These are phyloP conservation scores for Sporothrix globosa DNA, from an alignment of 2,329 filamentous ascomycete genomes.

Conservation along the genomic window DNA sequence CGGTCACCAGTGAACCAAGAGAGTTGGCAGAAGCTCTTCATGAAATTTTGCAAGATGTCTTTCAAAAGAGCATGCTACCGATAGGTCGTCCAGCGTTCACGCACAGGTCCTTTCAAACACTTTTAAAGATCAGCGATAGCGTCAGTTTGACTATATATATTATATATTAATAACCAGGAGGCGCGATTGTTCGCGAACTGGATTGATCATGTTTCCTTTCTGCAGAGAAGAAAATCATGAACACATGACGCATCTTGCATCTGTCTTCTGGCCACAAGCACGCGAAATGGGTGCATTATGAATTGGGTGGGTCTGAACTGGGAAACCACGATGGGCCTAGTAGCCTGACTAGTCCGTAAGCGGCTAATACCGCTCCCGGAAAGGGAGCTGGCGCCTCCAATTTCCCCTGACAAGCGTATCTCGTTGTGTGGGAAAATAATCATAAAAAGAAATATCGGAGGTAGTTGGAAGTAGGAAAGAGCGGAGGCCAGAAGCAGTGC, in stretches of 20 bases:
- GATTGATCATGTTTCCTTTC: not conserved
- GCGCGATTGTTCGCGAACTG: not conserved
- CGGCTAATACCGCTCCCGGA: not conserved
- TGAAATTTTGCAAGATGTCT: too few species aligned
- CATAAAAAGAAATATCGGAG: conserved; percentile 7
- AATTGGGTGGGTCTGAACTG: conserved; percentile 30
- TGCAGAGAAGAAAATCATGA: too few species aligned
- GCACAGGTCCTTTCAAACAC: too few species aligned
- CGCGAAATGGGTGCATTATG: conserved; percentile 22
- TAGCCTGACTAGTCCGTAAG: conserved; percentile 18
- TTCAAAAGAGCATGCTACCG: too few species aligned
- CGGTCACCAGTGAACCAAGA: not conserved
- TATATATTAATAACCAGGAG: not conserved
- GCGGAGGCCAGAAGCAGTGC: conserved; percentile 15
- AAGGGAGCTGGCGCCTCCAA: not conserved
- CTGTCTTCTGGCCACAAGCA: not conserved
- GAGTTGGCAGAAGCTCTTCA: not conserved
- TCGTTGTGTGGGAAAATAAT: conserved; percentile 22
- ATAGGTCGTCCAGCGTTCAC: too few species aligned
- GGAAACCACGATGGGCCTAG: conserved; percentile 24
- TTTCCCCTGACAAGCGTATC: conserved; percentile 14
- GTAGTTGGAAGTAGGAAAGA: conserved; percentile 8
- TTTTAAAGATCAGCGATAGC: not conserved
- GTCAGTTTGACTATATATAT: not conserved
- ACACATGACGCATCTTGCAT: not conserved